phyloP scores from a whole-genome alignment of 768 basidiomycete genomes.

The Baorangia bicolor region DNA sequence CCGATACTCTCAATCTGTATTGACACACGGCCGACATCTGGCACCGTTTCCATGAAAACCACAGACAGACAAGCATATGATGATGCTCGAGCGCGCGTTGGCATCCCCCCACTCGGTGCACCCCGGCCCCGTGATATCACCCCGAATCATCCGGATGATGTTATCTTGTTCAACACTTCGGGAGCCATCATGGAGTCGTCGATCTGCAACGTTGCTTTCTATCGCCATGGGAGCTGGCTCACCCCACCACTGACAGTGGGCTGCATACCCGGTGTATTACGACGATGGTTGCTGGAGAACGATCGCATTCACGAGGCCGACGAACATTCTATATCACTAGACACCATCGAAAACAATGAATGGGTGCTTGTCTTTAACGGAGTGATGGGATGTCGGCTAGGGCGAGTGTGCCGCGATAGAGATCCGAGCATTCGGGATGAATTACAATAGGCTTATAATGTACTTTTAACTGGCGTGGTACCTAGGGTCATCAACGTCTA shows the following conservation, averaged over 20 bases:
- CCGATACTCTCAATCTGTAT: constrained; percentile 48
- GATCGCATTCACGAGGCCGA: constrained; percentile 53
- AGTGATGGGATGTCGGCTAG: constrained; percentile 66
- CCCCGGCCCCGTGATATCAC: background rate
- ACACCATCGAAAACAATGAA: constrained; percentile 51
- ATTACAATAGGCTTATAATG: constrained; percentile 1
- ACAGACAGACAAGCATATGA: constrained; percentile 61
- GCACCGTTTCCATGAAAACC: constrained; percentile 65
- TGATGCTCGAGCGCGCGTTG: constrained; percentile 57
- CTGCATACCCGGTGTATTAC: constrained; percentile 69
- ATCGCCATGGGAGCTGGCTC: constrained; percentile 55
- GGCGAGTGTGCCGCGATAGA: constrained; percentile 23
- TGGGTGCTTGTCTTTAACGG: constrained; percentile 72
- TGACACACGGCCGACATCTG: constrained; percentile 53
- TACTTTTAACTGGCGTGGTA: constrained; percentile 17
- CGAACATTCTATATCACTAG: constrained; percentile 41
- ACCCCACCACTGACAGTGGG: constrained; percentile 62
- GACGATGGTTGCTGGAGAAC: constrained; percentile 67
- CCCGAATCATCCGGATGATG: constrained; percentile 43
- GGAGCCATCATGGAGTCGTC: constrained; percentile 61
- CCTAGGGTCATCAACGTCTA: constrained; percentile 39
- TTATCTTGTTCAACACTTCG: constrained; percentile 59
- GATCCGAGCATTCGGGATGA: background rate
- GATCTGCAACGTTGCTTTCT: constrained; percentile 71
- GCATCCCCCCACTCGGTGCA: constrained; percentile 37